Evolutionary conservation across 2,329 filamentous ascomycete species (phyloP).

Genomic region (Orbilia blumenaviensis): DNA sequence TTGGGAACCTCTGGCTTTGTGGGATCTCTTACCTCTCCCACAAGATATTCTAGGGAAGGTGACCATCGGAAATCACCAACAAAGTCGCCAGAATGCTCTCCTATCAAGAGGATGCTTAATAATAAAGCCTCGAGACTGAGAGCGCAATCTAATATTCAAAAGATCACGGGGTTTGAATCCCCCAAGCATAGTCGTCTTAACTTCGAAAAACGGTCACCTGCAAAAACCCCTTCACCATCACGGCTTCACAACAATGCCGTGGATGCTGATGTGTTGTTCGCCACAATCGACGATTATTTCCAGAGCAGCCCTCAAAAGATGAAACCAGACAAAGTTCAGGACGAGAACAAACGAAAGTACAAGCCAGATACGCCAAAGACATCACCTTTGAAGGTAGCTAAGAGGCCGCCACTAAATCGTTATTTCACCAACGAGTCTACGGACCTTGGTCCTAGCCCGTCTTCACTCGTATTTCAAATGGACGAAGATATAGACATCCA

Average conservation of each 20-base stretch:
- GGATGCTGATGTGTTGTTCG: not conserved
- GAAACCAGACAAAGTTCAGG: not conserved
- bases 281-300: constrained; percentile 16
- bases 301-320: not conserved
- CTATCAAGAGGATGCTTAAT: constrained; percentile 22
- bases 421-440: not conserved
- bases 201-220: constrained; percentile 9
- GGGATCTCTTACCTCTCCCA: not conserved
- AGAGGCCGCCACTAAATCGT: not conserved
- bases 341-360: not conserved
- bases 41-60: too few relatives aligned
- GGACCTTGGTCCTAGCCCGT: not conserved
- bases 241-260: not conserved
- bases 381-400: not conserved
- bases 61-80: not conserved
- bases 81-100: constrained; percentile 13
- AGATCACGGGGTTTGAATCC: not conserved
- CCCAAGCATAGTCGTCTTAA: constrained; percentile 22
- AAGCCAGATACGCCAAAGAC: not conserved
- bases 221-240: not conserved
- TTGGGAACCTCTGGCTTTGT: too few relatives aligned
- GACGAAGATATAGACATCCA: constrained; percentile 33
- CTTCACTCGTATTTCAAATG: constrained; percentile 28
- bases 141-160: constrained; percentile 31
- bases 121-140: constrained; percentile 34